Evolutionary conservation across 2,329 filamentous ascomycete genomes (phyloP), one percentile per base, ranked within the genome.

Genomic region (Ceratocystis smalleyi): DNA sequence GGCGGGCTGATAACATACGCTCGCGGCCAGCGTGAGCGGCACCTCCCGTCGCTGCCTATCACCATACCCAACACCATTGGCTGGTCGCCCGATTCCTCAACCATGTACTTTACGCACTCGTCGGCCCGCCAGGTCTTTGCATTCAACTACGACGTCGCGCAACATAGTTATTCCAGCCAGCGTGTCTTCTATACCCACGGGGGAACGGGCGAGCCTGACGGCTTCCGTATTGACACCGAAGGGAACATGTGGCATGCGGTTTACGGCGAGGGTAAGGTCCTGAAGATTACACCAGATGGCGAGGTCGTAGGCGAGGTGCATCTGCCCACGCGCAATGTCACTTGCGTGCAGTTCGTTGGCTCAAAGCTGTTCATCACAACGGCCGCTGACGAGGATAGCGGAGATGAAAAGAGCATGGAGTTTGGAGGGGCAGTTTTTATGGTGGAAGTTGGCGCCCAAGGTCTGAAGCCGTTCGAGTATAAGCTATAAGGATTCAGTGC

Each of bases 171-270:
- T 63, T 81, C 80, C 65, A 86, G 88, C 73, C 81, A 83, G 70
- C 83, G 87, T 64, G 77, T 86, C 45, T 90, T 91, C 75, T 92
- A 91, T 76, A 77, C 80, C 65, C 83, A 91, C 71, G 78, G 81
- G 3, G 81, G 80, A 30, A 85, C 86, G 59, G 64, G 63, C 7
- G 82, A 83, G 67, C 90, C 90, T 0, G 91, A 96, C 74, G 91
- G 91, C 1, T 91, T 92, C 75, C 85, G 86, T 67, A 82, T 95
- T 70, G 91, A 96, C 71, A 81, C 80, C 54, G 83, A 95, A 64
- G 91, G 90, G n/a, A 86, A 87, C 75, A 79, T 96, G 70, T 96
- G 92, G 91, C 85, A 88, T 67, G 88, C 89, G 6, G 79, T 94
- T n/a, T 94, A 89, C 71, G 90, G 90, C 63, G 88, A 87, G 67